Evolutionary conservation across 2,329 filamentous ascomycete genomes (phyloP).

Genomic region (Graphiopsis chlorocephala): DNA sequence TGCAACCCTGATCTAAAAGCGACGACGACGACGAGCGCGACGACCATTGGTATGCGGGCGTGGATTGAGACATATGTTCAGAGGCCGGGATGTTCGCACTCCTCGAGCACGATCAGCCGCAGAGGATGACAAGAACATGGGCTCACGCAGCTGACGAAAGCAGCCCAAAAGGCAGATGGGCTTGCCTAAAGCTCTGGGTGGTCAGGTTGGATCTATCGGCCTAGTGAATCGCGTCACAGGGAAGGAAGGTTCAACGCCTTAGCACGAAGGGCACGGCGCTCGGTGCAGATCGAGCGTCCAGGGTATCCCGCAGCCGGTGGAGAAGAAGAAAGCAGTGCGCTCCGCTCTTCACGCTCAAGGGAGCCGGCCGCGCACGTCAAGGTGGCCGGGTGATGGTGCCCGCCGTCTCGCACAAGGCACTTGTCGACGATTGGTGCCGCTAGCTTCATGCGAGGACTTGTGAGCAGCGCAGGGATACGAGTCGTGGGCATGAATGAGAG

Average conservation of each 20-base stretch:
- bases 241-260: conserved; percentile 16
- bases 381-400: neutral
- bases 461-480: conserved; percentile 14
- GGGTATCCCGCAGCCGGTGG: conserved; percentile 8
- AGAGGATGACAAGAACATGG: conserved; percentile 1
- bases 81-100: neutral
- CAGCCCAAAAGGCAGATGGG: conserved; percentile 5
- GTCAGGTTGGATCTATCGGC: conserved; percentile 12
- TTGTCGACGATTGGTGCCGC: conserved; percentile 1
- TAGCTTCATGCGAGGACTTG: conserved; percentile 8
- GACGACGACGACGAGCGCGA: neutral
- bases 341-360: conserved; percentile 8
- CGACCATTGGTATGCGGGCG: conserved; percentile 10
- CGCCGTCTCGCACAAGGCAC: neutral
- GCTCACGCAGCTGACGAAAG: conserved; percentile 13
- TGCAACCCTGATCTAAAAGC: conserved; percentile 8
- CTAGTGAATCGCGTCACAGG: conserved; percentile 11
- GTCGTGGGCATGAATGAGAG: conserved; percentile 5
- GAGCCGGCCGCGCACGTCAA: neutral
- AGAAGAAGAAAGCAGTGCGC: neutral
- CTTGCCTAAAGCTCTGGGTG: conserved; percentile 9
- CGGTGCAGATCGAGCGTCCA: conserved; percentile 9
- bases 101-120: conserved; percentile 7
- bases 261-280: conserved; percentile 14
- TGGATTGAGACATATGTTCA: conserved; percentile 5